These are phyloP conservation scores for Parafenestella ontariensis DNA, from an alignment of 2,329 filamentous ascomycete genomes.

Conservation along the genomic window DNA sequence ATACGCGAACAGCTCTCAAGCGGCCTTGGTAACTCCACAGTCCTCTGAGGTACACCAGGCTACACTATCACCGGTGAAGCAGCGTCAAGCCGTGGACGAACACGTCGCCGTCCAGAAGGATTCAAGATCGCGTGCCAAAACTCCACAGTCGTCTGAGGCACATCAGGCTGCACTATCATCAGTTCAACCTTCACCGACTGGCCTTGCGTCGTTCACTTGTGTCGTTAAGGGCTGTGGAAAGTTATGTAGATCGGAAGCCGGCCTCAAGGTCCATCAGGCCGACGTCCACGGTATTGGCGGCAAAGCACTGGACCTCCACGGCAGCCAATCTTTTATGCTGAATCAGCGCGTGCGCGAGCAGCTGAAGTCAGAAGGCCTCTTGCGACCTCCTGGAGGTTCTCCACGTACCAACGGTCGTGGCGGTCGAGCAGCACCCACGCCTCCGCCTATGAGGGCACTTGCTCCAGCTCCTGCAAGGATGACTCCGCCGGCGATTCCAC, in stretches of 20 bases:
- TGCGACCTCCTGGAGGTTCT: slow-evolving; percentile 5
- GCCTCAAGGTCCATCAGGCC: slow-evolving; percentile 25
- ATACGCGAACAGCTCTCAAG: not conserved
- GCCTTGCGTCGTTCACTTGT: slow-evolving; percentile 19
- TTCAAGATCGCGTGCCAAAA: not conserved
- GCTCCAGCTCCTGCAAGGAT: not conserved
- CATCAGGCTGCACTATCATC: not conserved
- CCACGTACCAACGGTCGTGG: slow-evolving; percentile 1
- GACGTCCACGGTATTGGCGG: slow-evolving; percentile 35
- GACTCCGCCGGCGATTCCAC: too few species aligned
- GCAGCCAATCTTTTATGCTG: slow-evolving; percentile 34
- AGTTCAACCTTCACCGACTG: not conserved
- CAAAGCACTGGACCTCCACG: slow-evolving; percentile 22
- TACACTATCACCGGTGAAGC: not conserved
- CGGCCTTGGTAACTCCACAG: not conserved
- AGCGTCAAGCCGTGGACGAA: not conserved
- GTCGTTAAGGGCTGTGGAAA: slow-evolving; percentile 17
- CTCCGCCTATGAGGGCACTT: not conserved
- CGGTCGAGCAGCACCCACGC: not conserved
- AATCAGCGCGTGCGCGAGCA: slow-evolving; percentile 19
- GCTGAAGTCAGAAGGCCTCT: slow-evolving; percentile 17
- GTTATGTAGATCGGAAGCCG: slow-evolving; percentile 27
- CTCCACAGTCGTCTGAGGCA: not conserved
- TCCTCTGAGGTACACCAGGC: not conserved
- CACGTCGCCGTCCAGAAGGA: not conserved